Percentiles rank a stretch among this genome's conserved stretches.
phyloP scores from a whole-genome alignment of 805 yeast species.

The Pichia heedii region DNA sequence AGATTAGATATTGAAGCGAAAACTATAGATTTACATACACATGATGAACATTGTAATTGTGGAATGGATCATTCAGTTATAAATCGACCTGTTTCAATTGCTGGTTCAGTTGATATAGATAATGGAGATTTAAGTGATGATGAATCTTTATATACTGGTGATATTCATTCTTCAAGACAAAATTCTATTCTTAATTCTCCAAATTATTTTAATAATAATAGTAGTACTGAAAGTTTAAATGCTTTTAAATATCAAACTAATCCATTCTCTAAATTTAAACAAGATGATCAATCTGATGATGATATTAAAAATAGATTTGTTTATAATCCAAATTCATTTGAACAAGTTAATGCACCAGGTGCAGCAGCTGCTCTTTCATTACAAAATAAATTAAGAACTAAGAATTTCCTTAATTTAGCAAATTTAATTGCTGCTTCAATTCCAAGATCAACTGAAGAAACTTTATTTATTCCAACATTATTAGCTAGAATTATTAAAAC shows the following conservation, averaged over 20 bases:
- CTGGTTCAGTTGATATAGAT: conserved; percentile 47
- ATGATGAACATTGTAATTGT: conserved; percentile 51
- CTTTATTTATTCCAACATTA: conserved; percentile 62
- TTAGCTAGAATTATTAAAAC: conserved; percentile 60
- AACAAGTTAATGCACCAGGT: conserved; percentile 67
- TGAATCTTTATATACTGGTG: conserved; percentile 16
- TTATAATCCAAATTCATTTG: conserved; percentile 33
- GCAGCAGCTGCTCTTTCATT: conserved; percentile 59
- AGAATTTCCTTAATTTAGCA: conserved; percentile 39
- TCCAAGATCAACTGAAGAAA: conserved; percentile 73
- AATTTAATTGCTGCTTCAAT: conserved; percentile 60
- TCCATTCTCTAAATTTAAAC: background rate
- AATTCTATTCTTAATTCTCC: conserved; percentile 4
- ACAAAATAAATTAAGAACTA: conserved; percentile 35
- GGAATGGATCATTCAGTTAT: conserved; percentile 44
- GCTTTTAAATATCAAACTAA: too few species aligned
- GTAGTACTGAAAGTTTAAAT: background rate
- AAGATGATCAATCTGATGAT: background rate
- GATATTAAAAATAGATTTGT: conserved; percentile 9
- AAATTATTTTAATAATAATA: background rate
- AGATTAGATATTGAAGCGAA: conserved; percentile 21
- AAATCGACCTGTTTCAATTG: conserved; percentile 57
- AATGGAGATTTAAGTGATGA: conserved; percentile 42
- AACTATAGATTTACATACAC: conserved; percentile 27
- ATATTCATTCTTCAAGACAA: conserved; percentile 5